Evolutionary conservation across 345 rosid genomes (phyloP), one percentile per base, ranked within the genome.

Genomic region (Eucalyptus polyanthemos): DNA sequence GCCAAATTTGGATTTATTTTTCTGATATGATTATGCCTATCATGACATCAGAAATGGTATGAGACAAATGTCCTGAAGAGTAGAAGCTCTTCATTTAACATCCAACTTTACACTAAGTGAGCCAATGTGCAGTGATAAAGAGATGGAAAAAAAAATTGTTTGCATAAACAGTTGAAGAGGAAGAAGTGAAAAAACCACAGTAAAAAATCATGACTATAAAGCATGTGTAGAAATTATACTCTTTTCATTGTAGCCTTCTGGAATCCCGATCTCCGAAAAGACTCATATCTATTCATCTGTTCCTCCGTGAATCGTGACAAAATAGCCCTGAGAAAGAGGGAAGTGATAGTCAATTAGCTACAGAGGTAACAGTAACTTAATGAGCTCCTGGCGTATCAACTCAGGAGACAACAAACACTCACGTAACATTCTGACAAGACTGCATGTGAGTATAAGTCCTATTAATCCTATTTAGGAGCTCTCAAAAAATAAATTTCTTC

Each of bases 241-340:
- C 96, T 97, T 93, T 93, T 96, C 99, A 97, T 98, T 93, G 93
- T 96, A 86, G 98, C 90, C 92, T 93, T 98, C 90, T 98, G 99
- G 93, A 98, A 94, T 44, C 99, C 99, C 87, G 99, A 97, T 92
- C 99, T 96, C 86, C 99, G 92, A 51, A 96, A 98, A 29, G 99
- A 98, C 92, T 98, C 99, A 53, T 98, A 97, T 86, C 99, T 92
- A 54, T 95, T 96, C 99, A 97, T 97, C 91, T 97, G 98, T 25
- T 93, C 94, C 91, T 90, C 97, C 4, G 98, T 95, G 87, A 98
- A 98, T 88, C 96, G 98, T 80, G 97, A 95, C 88, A 97, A 92
- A 88, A 97, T 95, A 88, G 94, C 89, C 93, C 99, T 97, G 90
- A 87, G 88, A 85, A 88, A 67, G 81, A 22, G 31, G 50, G 60